Conservation (phyloP, 2,329 filamentous ascomycete species). For the Graphilbum ipis-grandicollis region DNA sequence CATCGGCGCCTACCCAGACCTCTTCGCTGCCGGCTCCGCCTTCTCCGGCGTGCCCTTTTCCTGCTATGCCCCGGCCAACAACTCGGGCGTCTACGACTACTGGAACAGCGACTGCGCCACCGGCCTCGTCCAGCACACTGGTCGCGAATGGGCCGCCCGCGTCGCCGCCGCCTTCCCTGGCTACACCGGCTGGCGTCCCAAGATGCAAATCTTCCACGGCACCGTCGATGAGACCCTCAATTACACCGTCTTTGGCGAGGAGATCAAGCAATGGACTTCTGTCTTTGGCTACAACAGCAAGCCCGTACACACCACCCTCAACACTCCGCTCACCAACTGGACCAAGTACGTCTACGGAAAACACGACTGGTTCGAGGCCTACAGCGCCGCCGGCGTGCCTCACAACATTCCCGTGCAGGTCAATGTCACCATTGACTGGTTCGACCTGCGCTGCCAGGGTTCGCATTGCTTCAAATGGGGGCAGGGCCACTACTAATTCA, state of each 20-base stretch:
- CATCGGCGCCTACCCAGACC: conserved; percentile 31
- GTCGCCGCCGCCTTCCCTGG: conserved; percentile 27
- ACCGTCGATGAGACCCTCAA: conserved; percentile 30
- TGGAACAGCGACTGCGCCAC: conserved; percentile 37
- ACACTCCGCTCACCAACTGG: conserved; percentile 19
- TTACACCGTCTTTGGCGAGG: conserved; percentile 35
- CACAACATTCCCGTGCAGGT: conserved; percentile 23
- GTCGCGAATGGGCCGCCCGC: conserved; percentile 17
- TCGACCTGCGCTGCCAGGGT: conserved; percentile 17
- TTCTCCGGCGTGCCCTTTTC: conserved; percentile 26
- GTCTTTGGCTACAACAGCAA: conserved; percentile 17
- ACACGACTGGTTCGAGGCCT: conserved; percentile 21
- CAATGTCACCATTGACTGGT: conserved; percentile 18
- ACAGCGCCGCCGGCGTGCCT: conserved; percentile 19
- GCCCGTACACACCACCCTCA: conserved; percentile 12
- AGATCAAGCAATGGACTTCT: conserved; percentile 33
- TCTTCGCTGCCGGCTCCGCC: conserved; percentile 30
- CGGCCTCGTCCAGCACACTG: conserved; percentile 23
- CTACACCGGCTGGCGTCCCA: conserved; percentile 32
- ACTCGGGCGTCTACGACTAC: conserved; percentile 14
- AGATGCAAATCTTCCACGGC: conserved; percentile 41
- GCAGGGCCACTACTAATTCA: too few species aligned
- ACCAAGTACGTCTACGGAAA: conserved; percentile 19
- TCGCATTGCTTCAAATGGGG: conserved; percentile 20
- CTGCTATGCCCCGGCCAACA: conserved; percentile 25